These are phyloP conservation scores for Discostella pseudostelligera DNA, from an alignment of 108 stramenopile genomes.

Conservation along the genomic window DNA sequence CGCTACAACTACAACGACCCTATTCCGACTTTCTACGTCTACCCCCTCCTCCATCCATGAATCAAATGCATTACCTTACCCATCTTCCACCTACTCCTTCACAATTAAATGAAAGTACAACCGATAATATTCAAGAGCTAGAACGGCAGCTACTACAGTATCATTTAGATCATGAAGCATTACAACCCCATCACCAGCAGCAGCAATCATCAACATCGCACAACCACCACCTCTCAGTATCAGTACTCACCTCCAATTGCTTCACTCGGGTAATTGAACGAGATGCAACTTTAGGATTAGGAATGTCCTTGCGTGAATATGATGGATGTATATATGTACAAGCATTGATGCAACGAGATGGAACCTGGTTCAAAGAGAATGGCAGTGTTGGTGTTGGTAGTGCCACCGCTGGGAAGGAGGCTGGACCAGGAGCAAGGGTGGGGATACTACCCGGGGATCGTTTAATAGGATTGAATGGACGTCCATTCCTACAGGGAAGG, in stretches of 20 bases:
- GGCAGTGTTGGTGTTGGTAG: not conserved
- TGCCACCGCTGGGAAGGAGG: conserved; percentile 1
- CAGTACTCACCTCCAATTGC: conserved; percentile 13
- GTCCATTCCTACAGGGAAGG: conserved; percentile 40
- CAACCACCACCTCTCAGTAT: too few relatives aligned
- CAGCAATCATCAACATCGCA: too few relatives aligned
- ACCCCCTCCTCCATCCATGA: not conserved
- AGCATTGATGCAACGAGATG: conserved; percentile 39
- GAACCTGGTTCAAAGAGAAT: conserved; percentile 27
- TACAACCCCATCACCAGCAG: too few relatives aligned
- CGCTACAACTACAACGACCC: not conserved
- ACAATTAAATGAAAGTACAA: conserved; percentile 1
- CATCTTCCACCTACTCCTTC: not conserved
- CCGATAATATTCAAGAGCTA: conserved; percentile 19
- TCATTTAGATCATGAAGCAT: conserved; percentile 21
- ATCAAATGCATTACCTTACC: too few relatives aligned
- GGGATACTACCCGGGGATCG: conserved; percentile 65
- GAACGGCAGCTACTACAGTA: conserved; percentile 19
- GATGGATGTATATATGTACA: conserved; percentile 52
- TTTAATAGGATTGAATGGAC: conserved; percentile 78
- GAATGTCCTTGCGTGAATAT: conserved; percentile 63
- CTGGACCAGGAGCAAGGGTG: conserved; percentile 55
- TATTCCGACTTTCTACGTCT: not conserved
- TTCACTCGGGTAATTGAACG: conserved; percentile 37
- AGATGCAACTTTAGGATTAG: conserved; percentile 58